These are phyloP conservation scores for Babesia sp. DNA, from an alignment of 169 alveolate genomes.

Conservation along the genomic window DNA sequence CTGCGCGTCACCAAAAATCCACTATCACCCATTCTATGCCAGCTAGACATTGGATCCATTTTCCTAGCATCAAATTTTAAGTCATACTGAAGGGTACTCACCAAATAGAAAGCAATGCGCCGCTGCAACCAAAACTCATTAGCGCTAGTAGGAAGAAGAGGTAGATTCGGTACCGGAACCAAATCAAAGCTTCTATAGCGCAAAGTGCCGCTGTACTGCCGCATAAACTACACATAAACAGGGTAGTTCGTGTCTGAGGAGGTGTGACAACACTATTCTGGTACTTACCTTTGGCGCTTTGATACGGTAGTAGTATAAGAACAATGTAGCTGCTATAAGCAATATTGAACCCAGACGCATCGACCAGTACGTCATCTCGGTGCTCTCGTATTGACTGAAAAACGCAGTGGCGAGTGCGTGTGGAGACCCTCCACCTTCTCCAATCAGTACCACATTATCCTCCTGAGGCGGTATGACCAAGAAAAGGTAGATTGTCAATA, in stretches of 20 bases:
- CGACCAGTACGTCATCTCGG: constrained; percentile 30
- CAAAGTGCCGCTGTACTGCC: constrained; percentile 21
- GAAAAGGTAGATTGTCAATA: neutral
- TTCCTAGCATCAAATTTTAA: neutral
- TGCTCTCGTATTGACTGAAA: constrained; percentile 35
- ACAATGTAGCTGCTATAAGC: constrained; percentile 19
- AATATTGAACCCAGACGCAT: constrained; percentile 6
- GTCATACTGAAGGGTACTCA: neutral
- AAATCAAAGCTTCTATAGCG: constrained; percentile 26
- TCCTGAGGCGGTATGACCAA: constrained; percentile 13
- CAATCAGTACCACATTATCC: constrained; percentile 45
- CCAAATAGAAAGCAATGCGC: constrained; percentile 29
- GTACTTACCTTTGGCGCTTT: constrained; percentile 41
- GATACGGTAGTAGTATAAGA: constrained; percentile 15
- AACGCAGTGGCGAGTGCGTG: constrained; percentile 12
- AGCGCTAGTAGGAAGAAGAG: constrained; percentile 14
- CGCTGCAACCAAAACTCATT: constrained; percentile 12
- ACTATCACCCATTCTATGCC: constrained; percentile 4
- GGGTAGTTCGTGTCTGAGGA: constrained; percentile 29
- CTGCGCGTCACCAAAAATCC: constrained; percentile 9
- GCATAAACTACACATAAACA: constrained; percentile 34
- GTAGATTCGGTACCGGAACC: constrained; percentile 26
- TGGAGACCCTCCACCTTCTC: constrained; percentile 27
- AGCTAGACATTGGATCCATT: constrained; percentile 11
- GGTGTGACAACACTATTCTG: neutral